Conservation (phyloP, 1,284 basidiomycete species). For the Microbotryum violaceum region DNA sequence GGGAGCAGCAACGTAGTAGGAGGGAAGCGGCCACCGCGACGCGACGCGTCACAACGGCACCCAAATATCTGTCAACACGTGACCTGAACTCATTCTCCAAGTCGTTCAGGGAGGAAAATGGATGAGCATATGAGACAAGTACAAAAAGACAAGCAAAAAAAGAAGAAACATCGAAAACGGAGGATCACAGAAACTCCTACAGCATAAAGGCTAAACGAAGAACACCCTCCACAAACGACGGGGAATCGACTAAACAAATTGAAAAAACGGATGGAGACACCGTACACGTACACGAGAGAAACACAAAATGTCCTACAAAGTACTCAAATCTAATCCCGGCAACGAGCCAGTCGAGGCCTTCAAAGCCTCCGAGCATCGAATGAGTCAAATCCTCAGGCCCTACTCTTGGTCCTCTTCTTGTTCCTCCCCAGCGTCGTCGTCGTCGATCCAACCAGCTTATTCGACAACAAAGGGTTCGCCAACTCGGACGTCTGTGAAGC, state of each 20-base stretch:
- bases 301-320: not conserved
- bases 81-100: not conserved
- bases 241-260: not conserved
- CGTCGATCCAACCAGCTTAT: not conserved
- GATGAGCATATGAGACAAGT: not conserved
- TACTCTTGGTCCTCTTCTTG: conserved; percentile 23
- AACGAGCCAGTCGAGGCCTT: no score
- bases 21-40: not conserved
- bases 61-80: not conserved
- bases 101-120: not conserved
- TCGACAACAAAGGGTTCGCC: no score
- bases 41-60: not conserved
- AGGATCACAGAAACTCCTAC: not conserved
- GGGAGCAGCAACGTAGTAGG: not conserved
- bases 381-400: not conserved
- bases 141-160: not conserved
- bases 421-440: not conserved
- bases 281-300: not conserved
- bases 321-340: no score
- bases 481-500: not conserved
- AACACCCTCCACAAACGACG: not conserved
- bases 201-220: not conserved
- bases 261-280: not conserved
- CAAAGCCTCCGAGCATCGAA: not conserved
- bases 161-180: not conserved